These are phyloP conservation scores for Lobosporangium transversale DNA, from an alignment of 192 early-diverging fungal species.

Conservation along the genomic window DNA sequence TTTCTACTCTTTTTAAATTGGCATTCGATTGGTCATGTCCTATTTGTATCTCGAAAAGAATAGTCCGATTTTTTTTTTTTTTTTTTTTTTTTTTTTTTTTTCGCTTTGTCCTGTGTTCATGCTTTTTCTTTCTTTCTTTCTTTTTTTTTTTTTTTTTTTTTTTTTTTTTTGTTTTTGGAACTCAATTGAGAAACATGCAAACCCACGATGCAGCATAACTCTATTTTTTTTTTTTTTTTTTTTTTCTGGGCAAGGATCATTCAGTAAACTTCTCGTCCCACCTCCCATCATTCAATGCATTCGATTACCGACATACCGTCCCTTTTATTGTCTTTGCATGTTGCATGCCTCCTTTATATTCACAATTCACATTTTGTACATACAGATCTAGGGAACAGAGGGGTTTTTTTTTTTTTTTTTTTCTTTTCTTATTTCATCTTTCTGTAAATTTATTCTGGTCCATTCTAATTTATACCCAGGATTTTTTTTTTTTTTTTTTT, in stretches of 20 bases:
- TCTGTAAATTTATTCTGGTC: too few relatives aligned
- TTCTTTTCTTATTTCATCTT: too few relatives aligned
- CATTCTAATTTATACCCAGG: not conserved
- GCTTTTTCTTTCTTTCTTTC: constrained; percentile 14
- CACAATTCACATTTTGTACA: too few relatives aligned
- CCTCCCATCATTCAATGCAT: not conserved
- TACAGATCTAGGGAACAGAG: too few relatives aligned
- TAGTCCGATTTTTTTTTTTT: too few relatives aligned
- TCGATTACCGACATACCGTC: not conserved
- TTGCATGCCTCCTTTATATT: too few relatives aligned
- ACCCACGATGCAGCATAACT: not conserved
- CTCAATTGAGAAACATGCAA: constrained; percentile 7
- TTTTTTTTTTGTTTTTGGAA: constrained; percentile 13
- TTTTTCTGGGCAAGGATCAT: not conserved
- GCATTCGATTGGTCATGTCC: not conserved
- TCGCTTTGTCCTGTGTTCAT: not conserved
- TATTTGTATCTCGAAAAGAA: not conserved
- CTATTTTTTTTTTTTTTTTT: constrained; percentile 17
- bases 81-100: not conserved
- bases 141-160: constrained; percentile 15
- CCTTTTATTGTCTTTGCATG: not conserved
- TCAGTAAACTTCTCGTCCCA: not conserved
- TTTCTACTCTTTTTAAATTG: not conserved
- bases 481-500: not conserved
- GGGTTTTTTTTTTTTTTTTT: too few relatives aligned